A percentile compares a stretch with the other conserved stretches of the same genome.
These are phyloP conservation scores for Pseudotsuga menziesii DNA, from an alignment of 75 land plant species.

Conservation along the genomic window DNA sequence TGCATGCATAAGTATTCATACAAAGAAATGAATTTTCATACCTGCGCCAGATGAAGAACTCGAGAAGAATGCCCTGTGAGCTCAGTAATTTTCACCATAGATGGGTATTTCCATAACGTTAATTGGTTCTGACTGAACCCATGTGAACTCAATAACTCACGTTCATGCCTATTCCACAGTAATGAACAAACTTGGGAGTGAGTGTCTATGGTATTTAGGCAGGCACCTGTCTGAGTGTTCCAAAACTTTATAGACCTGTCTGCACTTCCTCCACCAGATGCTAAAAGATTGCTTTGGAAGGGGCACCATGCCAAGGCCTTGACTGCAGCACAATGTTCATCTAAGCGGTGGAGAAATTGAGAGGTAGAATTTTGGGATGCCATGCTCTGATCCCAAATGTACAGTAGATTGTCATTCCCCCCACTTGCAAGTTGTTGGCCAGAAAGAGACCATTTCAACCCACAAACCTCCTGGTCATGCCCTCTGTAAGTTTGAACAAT, in stretches of 20 bases:
- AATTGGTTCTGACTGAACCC: slow-evolving; percentile 66
- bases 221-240: slow-evolving; percentile 67
- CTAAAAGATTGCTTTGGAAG: slow-evolving; percentile 58
- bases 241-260: slow-evolving; percentile 59
- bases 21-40: slow-evolving; percentile 28
- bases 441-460: slow-evolving; percentile 70
- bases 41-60: slow-evolving; percentile 62
- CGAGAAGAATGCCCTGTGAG: slow-evolving; percentile 67
- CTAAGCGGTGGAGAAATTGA: slow-evolving; percentile 57
- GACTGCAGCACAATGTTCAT: slow-evolving; percentile 70
- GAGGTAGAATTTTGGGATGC: slow-evolving; percentile 27
- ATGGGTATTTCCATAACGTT: slow-evolving; percentile 67
- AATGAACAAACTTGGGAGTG: slow-evolving; percentile 79
- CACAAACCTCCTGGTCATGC: slow-evolving; percentile 73
- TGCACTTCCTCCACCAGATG: slow-evolving; percentile 60
- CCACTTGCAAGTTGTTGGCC: slow-evolving; percentile 74
- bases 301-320: slow-evolving; percentile 90
- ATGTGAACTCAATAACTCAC: slow-evolving; percentile 85
- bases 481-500: slow-evolving; percentile 34
- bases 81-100: slow-evolving; percentile 70
- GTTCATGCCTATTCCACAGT: slow-evolving; percentile 82
- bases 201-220: slow-evolving; percentile 75
- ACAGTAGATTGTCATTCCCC: slow-evolving; percentile 72
- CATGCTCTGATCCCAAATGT: slow-evolving; percentile 59
- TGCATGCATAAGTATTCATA: not conserved